Evolutionary conservation across 768 basidiomycete species (phyloP), one percentile per base, ranked within the genome.

Genomic region (Rubroboletus pulcherrimus): DNA sequence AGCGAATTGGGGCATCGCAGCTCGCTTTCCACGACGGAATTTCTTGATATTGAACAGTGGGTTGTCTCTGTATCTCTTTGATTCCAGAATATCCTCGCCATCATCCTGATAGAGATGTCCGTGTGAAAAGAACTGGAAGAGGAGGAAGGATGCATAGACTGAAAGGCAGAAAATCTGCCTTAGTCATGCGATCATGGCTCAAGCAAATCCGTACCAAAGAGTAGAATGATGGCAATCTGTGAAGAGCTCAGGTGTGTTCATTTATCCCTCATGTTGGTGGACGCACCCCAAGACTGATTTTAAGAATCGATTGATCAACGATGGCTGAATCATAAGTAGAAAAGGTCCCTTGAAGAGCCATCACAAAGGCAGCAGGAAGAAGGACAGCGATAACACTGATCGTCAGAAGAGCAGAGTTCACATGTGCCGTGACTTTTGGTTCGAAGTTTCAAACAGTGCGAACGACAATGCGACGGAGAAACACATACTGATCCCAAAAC

Each of bases 121-220:
- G 67, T 93, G 91, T 0, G 90, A 90, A 74, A 78, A 87, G 4
- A 91, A 73, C 67, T 92, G 91, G 72, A 93, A 92, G 56, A 88
- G 68, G n/a, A 93, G 78, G 62, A 89, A 92, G 21, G 77, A 78
- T 3, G 62, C 66, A 63, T 93, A 93, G 56, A 90, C 89, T 91
- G 47, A 11, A 56, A 14, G 19, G 31, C 21, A 30, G 26, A 33
- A 54, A 26, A 40, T 54, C 34, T 34, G 4, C 24, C 24, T 24
- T 24, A 24, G 24, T 24, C 24, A 4, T 24, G 24, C 24, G 4
- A 24, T 24, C 24, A 24, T 24, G 24, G 24, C 24, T 24, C 24
- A 24, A 24, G 4, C 4, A 24, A 24, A 24, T 59, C 68, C 83
- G 41, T 66, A 90, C 89, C 85, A 66, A 86, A 75, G n/a, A 93